These are phyloP conservation scores for Cutaneotrichosporon mucoides DNA, from an alignment of 1,284 basidiomycete species.

Conservation along the genomic window DNA sequence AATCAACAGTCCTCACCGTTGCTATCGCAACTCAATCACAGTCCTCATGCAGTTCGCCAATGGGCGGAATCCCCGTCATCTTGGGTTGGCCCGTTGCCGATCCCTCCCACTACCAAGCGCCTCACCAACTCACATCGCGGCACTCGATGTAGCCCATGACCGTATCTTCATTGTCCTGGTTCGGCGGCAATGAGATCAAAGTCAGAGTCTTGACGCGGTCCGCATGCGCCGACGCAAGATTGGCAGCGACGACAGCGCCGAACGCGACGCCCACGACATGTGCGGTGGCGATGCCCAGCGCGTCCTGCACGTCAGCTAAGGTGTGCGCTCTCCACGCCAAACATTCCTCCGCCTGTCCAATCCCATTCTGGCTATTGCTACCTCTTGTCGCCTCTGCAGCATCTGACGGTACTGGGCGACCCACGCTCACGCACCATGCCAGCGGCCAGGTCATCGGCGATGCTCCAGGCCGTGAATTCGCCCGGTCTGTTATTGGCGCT, in stretches of 20 bases:
- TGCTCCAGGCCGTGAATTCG: slow-evolving; percentile 9
- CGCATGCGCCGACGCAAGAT: slow-evolving; percentile 13
- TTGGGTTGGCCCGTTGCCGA: too few species aligned
- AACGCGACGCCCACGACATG: slow-evolving; percentile 25
- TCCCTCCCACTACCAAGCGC: too few species aligned
- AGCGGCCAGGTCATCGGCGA: slow-evolving; percentile 15
- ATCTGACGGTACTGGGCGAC: too few species aligned
- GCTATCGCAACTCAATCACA: too few species aligned
- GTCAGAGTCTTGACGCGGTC: slow-evolving; percentile 11
- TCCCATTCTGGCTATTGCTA: neutral
- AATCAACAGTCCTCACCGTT: too few species aligned
- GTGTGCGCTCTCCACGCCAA: too few species aligned
- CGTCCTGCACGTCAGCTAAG: slow-evolving; percentile 1
- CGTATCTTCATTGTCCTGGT: slow-evolving; percentile 12
- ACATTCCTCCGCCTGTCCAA: neutral
- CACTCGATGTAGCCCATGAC: slow-evolving; percentile 21
- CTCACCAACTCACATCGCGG: slow-evolving; percentile 17
- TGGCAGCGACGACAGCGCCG: slow-evolving; percentile 18
- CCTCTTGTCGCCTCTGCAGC: too few species aligned
- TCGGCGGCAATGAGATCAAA: slow-evolving; percentile 17
- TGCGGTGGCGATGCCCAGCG: slow-evolving; percentile 12
- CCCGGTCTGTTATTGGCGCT: slow-evolving; percentile 4
- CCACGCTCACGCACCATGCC: slow-evolving; percentile 20
- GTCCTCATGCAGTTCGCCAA: too few species aligned
- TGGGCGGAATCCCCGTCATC: too few species aligned